Evolutionary conservation across 805 yeast species (phyloP).

Genomic region (Candida anglica): DNA sequence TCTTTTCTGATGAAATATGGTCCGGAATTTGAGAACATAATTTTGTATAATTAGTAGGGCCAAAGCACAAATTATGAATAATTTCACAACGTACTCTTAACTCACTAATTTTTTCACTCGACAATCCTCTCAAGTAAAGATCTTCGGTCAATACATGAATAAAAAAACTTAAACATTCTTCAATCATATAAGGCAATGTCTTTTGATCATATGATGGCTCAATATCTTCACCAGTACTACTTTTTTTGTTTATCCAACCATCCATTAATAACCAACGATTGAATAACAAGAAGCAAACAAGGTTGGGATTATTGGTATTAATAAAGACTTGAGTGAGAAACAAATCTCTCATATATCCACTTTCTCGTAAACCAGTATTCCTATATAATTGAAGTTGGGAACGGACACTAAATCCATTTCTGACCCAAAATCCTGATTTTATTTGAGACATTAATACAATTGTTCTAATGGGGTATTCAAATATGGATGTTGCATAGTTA

Average conservation of each 20-base stretch:
- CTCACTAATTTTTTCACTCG: constrained; percentile 46
- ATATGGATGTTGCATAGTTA: constrained; percentile 27
- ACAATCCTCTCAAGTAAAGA: constrained; percentile 47
- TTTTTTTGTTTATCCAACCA: constrained; percentile 18
- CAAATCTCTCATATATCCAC: constrained; percentile 76
- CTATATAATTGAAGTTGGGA: constrained; percentile 78
- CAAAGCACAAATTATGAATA: constrained; percentile 79
- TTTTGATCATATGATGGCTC: constrained; percentile 39
- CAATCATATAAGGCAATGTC: constrained; percentile 61
- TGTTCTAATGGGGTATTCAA: constrained; percentile 76
- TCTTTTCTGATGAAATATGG: constrained; percentile 64
- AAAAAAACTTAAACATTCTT: constrained; percentile 70
- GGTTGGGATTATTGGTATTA: constrained; percentile 47
- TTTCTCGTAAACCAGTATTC: constrained; percentile 74
- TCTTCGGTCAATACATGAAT: constrained; percentile 69
- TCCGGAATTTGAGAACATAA: constrained; percentile 71
- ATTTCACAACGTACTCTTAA: constrained; percentile 62
- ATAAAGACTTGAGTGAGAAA: constrained; percentile 66
- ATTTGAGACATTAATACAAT: constrained; percentile 79
- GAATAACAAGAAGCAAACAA: constrained; percentile 53
- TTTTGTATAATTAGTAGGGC: constrained; percentile 67
- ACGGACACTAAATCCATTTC: constrained; percentile 82
- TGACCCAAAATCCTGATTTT: constrained; percentile 87
- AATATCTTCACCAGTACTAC: constrained; percentile 29
- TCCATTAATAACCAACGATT: constrained; percentile 64